Evolutionary conservation across 768 basidiomycete genomes (phyloP).

Genomic region (Boletus sensibilis): DNA sequence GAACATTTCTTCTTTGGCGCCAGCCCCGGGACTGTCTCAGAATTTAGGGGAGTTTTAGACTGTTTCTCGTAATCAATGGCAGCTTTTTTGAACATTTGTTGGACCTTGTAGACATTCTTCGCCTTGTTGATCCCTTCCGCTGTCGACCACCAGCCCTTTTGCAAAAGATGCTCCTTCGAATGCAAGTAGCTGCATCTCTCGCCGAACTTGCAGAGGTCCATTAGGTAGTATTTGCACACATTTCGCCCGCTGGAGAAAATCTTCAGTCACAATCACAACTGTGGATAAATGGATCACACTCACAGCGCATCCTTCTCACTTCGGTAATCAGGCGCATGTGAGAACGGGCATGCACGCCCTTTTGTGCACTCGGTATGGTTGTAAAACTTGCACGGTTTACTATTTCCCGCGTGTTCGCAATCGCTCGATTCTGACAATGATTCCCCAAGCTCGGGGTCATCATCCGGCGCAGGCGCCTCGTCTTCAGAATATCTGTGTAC

Average conservation of each 20-base stretch:
- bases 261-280: neutral
- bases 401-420: conserved; percentile 48
- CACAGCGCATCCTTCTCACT: conserved; percentile 54
- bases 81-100: neutral
- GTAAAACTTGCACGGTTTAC: conserved; percentile 51
- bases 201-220: conserved; percentile 39
- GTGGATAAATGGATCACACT: conserved; percentile 18
- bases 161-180: conserved; percentile 41
- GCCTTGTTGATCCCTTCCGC: neutral
- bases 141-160: conserved; percentile 45
- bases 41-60: neutral
- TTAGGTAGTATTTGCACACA: conserved; percentile 41
- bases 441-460: conserved; percentile 36
- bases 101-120: neutral
- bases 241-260: conserved; percentile 43
- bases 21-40: neutral
- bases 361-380: conserved; percentile 49
- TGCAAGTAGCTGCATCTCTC: conserved; percentile 48
- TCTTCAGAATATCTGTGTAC: neutral
- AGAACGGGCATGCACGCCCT: conserved; percentile 42
- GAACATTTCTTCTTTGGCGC: neutral
- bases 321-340: conserved; percentile 52
- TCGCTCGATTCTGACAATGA: conserved; percentile 52
- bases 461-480: conserved; percentile 11
- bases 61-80: neutral